These are phyloP conservation scores for Tulasnella sp. DNA, from an alignment of 768 basidiomycete species.

Conservation along the genomic window DNA sequence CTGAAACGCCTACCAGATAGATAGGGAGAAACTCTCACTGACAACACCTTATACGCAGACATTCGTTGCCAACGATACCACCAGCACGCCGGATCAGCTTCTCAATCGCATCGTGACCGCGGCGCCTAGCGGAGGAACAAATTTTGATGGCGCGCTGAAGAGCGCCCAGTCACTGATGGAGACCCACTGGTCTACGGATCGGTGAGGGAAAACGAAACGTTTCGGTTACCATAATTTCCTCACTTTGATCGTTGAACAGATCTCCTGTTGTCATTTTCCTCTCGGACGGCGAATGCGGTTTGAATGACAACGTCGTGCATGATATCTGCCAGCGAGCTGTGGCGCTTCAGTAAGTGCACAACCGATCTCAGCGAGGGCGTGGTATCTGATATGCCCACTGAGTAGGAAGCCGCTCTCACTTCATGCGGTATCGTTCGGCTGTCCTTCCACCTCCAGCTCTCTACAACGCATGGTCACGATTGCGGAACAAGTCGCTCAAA, in stretches of 20 bases:
- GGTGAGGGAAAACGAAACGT: too few relatives aligned
- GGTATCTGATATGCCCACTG: too few relatives aligned
- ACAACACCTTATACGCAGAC: background rate
- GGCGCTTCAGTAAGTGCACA: conserved; percentile 22
- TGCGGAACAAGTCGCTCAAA: conserved; percentile 39
- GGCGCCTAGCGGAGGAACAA: conserved; percentile 31
- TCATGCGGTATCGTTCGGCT: conserved; percentile 49
- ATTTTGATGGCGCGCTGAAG: conserved; percentile 35
- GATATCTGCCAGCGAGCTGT: conserved; percentile 36
- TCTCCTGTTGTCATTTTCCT: conserved; percentile 48
- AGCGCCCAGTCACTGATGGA: conserved; percentile 34
- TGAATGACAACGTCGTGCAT: conserved; percentile 31
- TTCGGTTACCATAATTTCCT: too few relatives aligned
- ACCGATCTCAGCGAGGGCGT: too few relatives aligned
- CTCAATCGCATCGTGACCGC: conserved; percentile 32
- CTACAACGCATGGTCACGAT: conserved; percentile 45
- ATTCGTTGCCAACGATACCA: conserved; percentile 38
- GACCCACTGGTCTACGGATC: conserved; percentile 40
- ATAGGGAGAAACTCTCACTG: too few relatives aligned
- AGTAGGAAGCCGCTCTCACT: conserved; percentile 45
- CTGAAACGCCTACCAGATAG: background rate
- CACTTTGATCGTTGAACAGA: conserved; percentile 26
- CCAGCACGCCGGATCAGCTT: conserved; percentile 36
- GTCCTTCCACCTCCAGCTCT: conserved; percentile 20
- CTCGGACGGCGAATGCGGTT: conserved; percentile 42